Base-by-base conservation (phyloP, 352 stramenopile species). In the Globisporangium canariense region DNA sequence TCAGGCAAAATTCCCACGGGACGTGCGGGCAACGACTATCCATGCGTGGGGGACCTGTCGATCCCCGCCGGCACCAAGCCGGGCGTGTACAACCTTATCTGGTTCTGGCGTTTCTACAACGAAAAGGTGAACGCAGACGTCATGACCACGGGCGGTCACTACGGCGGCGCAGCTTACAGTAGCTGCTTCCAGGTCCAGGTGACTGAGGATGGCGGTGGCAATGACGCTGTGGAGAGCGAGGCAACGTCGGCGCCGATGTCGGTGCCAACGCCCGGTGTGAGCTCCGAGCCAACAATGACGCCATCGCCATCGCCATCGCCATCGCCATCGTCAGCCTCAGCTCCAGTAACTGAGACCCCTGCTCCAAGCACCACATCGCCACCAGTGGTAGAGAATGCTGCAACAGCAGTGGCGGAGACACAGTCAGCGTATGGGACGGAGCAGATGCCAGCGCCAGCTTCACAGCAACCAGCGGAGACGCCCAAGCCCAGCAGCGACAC, bases 21-120 rank as follows among this genome's bases (percentile, higher is more conserved):
- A 34, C 72, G 78, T 34, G 74, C 79, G 43, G 77, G 77, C 71
- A 79, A 88, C 47, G 72, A 77, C 53, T 82, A 79, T 53, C 76
- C 81, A 18, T 89, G 81, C 45, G 68, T 89, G 9, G 81, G 67
- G n/a, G 73, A 73, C 7, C 53, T 86, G 38, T 46, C 72, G 41
- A 53, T n/a, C 6, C 25, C 40, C 16, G 25, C 56, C 13, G 20
- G 36, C 72, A 30, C 72, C 69, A 32, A 63, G 30, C 51, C 82
- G 1, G 78, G 82, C 0, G 30, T 83, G 7, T 89, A 90, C 68
- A 79, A 86, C 58, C 65, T 91, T 54, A 78, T 91, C 22, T 91
- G 81, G 79, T 89, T 77, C 65, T 91, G 82, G 82, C 84, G 81
- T 58, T 88, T 88, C 58, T 80, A 79, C 56, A 74, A 90, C n/a